These are phyloP conservation scores for Diaporthe aspalathi DNA, from an alignment of 2,329 filamentous ascomycete species.

Conservation along the genomic window DNA sequence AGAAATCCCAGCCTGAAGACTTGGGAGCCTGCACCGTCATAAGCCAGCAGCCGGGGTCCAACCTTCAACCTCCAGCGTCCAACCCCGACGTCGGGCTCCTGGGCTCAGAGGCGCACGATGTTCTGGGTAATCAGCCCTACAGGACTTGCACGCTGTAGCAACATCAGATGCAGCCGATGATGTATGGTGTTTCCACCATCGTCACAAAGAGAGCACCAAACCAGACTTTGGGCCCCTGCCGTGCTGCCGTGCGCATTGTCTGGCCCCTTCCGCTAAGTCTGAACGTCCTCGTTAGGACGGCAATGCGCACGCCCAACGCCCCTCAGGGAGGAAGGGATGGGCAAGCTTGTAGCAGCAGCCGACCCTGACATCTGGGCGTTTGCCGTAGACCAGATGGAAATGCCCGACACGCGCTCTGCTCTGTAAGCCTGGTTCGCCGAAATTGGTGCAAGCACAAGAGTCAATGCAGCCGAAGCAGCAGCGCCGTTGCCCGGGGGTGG, in stretches of 20 bases:
- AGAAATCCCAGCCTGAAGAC: not conserved
- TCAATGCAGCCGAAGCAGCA: constrained; percentile 15
- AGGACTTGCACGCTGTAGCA: not conserved
- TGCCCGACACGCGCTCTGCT: constrained; percentile 15
- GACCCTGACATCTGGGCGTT: constrained; percentile 19
- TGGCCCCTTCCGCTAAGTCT: constrained; percentile 7
- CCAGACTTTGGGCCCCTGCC: constrained; percentile 16
- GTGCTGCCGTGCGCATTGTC: constrained; percentile 6
- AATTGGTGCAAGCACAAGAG: constrained; percentile 7
- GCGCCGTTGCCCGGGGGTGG: not conserved
- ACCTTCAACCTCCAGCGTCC: too few species aligned
- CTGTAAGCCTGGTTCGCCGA: constrained; percentile 13
- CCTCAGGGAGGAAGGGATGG: not conserved
- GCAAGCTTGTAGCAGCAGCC: not conserved
- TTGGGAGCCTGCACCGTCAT: not conserved
- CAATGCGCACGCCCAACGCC: not conserved
- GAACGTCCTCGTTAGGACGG: constrained; percentile 8
- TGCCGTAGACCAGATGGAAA: constrained; percentile 10
- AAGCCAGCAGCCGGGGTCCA: not conserved
- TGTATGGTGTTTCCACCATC: constrained; percentile 5
- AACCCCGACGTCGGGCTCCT: not conserved
- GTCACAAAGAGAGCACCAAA: constrained; percentile 16
- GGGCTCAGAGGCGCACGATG: not conserved
- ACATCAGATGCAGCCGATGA: not conserved
- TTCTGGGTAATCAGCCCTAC: constrained; percentile 20